Percentiles rank a stretch among this genome's conserved stretches.
Conservation (phyloP, 129 eudicot species). For the Pseudognaphalium luteoalbum region DNA sequence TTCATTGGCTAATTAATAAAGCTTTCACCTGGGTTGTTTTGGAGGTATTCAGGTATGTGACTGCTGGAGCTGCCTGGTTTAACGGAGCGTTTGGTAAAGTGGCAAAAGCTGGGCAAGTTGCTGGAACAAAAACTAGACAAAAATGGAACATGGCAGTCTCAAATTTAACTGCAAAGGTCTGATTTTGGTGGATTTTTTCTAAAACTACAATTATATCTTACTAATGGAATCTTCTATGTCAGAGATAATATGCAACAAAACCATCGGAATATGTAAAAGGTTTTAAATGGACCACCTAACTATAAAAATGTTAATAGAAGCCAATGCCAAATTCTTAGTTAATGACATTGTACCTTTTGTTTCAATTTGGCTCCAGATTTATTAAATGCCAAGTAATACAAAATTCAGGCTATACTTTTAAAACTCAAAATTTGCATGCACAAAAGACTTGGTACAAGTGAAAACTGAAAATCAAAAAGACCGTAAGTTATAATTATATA, state of each 20-base stretch:
- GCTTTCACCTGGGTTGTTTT: conserved; percentile 5
- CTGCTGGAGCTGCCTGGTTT: conserved; percentile 94
- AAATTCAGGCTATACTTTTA: neutral
- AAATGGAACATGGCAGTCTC: conserved; percentile 82
- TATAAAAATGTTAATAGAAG: neutral
- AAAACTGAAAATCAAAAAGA: neutral
- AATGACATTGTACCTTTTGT: neutral
- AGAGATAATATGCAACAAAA: neutral
- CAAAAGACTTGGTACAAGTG: neutral
- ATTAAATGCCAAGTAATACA: neutral
- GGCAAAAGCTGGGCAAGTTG: conserved; percentile 94
- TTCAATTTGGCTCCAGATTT: neutral
- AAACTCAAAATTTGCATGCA: neutral
- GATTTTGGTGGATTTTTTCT: neutral
- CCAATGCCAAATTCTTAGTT: neutral
- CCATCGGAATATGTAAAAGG: neutral
- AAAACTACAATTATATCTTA: neutral
- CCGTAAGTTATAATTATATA: neutral
- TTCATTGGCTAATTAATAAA: neutral
- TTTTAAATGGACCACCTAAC: neutral
- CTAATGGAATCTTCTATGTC: neutral
- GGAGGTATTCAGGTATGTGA: conserved; percentile 67
- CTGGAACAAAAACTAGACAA: conserved; percentile 87
- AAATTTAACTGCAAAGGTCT: conserved; percentile 86
- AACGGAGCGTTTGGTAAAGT: conserved; percentile 94